phyloP scores from a whole-genome alignment of 2,329 filamentous ascomycete species.

The Gaeumannomyces sp. region DNA sequence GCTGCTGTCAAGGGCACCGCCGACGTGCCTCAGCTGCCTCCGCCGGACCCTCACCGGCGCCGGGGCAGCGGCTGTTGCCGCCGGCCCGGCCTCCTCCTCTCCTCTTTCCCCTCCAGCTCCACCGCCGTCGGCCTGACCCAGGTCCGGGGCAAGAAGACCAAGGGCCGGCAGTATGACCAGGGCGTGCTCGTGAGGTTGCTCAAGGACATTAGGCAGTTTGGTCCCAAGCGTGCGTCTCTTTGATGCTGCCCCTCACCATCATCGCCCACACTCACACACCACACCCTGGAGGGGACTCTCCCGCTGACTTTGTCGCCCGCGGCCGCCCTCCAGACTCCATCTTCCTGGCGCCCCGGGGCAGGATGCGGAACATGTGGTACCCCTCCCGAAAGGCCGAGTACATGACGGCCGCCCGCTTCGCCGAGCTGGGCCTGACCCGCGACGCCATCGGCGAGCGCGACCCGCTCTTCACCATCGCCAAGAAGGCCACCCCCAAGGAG shows the following conservation, averaged over 20 bases:
- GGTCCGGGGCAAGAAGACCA: conserved; percentile 30
- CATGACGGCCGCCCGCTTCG: conserved; percentile 26
- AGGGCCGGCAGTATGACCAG: conserved; percentile 28
- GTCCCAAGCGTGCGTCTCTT: conserved; percentile 27
- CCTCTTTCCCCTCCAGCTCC: conserved; percentile 6
- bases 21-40: conserved; percentile 28
- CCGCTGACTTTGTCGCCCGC: neutral
- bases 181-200: conserved; percentile 39
- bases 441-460: conserved; percentile 26
- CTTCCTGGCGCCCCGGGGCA: conserved; percentile 27
- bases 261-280: neutral
- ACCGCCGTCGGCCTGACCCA: conserved; percentile 23
- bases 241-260: neutral
- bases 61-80: conserved; percentile 11
- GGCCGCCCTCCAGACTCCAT: conserved; percentile 21
- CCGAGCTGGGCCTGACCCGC: conserved; percentile 23
- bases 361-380: conserved; percentile 32
- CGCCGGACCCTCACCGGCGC: conserved; percentile 19
- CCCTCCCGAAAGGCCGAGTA: conserved; percentile 28
- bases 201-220: conserved; percentile 33
- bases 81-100: conserved; percentile 10
- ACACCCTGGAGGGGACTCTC: too few relatives aligned
- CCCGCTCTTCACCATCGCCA: conserved; percentile 18
- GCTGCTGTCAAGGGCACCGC: conserved; percentile 13
- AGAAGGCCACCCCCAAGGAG: conserved; percentile 1